Percentiles rank a stretch among this genome's conserved stretches.
Conservation (phyloP, 2,329 filamentous ascomycete species). For the Phyllosticta capitalensis region DNA sequence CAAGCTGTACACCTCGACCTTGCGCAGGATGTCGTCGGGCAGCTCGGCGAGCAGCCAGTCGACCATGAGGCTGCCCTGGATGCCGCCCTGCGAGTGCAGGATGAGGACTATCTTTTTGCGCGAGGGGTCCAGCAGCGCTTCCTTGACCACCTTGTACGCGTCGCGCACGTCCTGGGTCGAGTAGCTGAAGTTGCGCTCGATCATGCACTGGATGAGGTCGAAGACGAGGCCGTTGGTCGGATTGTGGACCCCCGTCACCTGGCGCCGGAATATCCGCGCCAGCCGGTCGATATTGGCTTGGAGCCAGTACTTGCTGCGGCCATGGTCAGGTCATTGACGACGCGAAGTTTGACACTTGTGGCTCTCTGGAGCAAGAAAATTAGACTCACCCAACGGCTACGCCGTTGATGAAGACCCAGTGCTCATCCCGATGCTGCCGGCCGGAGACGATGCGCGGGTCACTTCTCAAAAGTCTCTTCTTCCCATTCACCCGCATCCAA, state of each 20-base stretch:
- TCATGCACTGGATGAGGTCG: slow-evolving; percentile 65
- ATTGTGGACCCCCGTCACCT: slow-evolving; percentile 66
- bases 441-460: slow-evolving; percentile 41
- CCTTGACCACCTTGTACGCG: slow-evolving; percentile 54
- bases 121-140: slow-evolving; percentile 50
- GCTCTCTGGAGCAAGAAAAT: slow-evolving; percentile 11
- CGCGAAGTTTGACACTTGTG: neutral
- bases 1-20: slow-evolving; percentile 61
- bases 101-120: slow-evolving; percentile 64
- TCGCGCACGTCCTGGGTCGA: slow-evolving; percentile 53
- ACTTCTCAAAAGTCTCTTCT: slow-evolving; percentile 37
- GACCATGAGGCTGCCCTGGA: slow-evolving; percentile 61
- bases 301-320: slow-evolving; percentile 19
- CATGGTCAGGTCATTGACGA: slow-evolving; percentile 10
- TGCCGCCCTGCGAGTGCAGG: slow-evolving; percentile 68
- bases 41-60: slow-evolving; percentile 67
- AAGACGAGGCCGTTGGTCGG: slow-evolving; percentile 62
- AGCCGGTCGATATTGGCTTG: slow-evolving; percentile 62
- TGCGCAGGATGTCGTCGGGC: slow-evolving; percentile 15
- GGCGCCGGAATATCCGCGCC: slow-evolving; percentile 61
- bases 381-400: slow-evolving; percentile 49
- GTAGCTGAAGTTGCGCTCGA: slow-evolving; percentile 67
- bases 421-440: slow-evolving; percentile 45
- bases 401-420: slow-evolving; percentile 76
- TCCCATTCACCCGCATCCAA: slow-evolving; percentile 27